A percentile compares a stretch with the other conserved stretches of the same genome.
phyloP scores from a whole-genome alignment of 164 flowering plant genomes.

The Stephania cephalantha region DNA sequence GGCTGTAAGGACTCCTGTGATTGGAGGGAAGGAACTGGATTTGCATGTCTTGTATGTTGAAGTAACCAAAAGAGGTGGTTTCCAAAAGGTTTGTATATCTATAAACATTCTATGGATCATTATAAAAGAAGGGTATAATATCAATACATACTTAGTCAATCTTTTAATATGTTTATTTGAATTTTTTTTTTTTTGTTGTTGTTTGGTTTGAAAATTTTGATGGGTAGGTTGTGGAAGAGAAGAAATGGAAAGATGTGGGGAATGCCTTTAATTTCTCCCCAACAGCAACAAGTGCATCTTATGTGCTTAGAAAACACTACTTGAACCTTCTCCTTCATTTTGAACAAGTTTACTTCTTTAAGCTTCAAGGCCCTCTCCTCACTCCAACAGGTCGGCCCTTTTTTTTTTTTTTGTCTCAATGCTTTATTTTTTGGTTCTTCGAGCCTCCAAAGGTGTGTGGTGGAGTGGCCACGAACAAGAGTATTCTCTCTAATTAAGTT shows the following conservation, averaged over 20 bases:
- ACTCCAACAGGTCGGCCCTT: constrained; percentile 8
- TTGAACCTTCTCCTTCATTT: constrained; percentile 51
- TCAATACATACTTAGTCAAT: no score
- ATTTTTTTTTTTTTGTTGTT: neutral
- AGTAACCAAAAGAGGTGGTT: constrained; percentile 80
- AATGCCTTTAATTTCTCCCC: constrained; percentile 55
- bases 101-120: neutral
- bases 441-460: no score
- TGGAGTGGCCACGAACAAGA: no score
- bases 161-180: neutral
- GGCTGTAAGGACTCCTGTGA: constrained; percentile 67
- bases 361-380: constrained; percentile 33
- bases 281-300: constrained; percentile 85
- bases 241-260: constrained; percentile 89
- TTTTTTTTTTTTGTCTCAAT: no score
- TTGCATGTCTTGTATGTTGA: constrained; percentile 76
- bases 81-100: constrained; percentile 48
- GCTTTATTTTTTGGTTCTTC: no score
- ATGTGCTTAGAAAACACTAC: constrained; percentile 71
- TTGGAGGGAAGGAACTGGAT: constrained; percentile 78
- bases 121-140: no score
- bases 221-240: constrained; percentile 57
- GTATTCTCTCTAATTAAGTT: no score
- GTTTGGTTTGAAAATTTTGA: constrained; percentile 8
- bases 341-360: constrained; percentile 74